These are phyloP conservation scores for Keqinozyma sinolaborantium DNA, from an alignment of 1,139 yeast genomes.

Conservation along the genomic window DNA sequence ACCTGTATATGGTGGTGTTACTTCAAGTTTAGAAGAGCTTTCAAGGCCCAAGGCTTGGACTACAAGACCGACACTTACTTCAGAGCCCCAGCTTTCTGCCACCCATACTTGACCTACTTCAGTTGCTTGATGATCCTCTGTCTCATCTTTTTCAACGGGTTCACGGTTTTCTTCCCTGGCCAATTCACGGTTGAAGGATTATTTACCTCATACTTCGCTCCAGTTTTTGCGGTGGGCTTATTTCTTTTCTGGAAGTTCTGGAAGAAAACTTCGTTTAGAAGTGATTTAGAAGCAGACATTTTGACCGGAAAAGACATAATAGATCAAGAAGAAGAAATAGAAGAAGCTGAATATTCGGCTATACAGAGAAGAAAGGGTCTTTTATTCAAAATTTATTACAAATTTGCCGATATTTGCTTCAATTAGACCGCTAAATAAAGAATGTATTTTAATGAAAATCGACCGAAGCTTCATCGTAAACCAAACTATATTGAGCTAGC, in stretches of 20 bases:
- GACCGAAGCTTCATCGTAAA: too few relatives aligned
- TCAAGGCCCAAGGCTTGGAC: constrained; percentile 28
- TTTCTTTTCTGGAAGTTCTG: constrained; percentile 33
- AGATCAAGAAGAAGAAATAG: constrained; percentile 30
- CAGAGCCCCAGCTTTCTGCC: constrained; percentile 24
- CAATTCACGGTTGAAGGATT: constrained; percentile 31
- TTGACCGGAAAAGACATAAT: constrained; percentile 33
- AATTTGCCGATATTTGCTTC: constrained; percentile 12
- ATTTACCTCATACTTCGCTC: constrained; percentile 40
- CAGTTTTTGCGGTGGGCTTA: constrained; percentile 24
- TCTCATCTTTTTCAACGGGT: constrained; percentile 36
- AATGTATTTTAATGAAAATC: too few relatives aligned
- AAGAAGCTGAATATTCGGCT: constrained; percentile 15
- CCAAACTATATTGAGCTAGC: too few relatives aligned
- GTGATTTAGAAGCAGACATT: constrained; percentile 31
- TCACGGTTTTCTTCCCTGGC: constrained; percentile 42
- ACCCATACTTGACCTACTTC: constrained; percentile 32
- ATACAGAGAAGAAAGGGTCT: constrained; percentile 17
- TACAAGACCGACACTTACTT: constrained; percentile 19
- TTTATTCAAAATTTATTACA: constrained; percentile 14
- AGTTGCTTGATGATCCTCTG: constrained; percentile 21
- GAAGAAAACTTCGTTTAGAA: constrained; percentile 30
- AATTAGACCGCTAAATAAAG: constrained; percentile 8
- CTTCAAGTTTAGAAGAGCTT: constrained; percentile 33
- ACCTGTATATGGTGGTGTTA: constrained; percentile 47